Evolutionary conservation across 2,329 filamentous ascomycete species (phyloP).

Genomic region (Aspergillus flavus): DNA sequence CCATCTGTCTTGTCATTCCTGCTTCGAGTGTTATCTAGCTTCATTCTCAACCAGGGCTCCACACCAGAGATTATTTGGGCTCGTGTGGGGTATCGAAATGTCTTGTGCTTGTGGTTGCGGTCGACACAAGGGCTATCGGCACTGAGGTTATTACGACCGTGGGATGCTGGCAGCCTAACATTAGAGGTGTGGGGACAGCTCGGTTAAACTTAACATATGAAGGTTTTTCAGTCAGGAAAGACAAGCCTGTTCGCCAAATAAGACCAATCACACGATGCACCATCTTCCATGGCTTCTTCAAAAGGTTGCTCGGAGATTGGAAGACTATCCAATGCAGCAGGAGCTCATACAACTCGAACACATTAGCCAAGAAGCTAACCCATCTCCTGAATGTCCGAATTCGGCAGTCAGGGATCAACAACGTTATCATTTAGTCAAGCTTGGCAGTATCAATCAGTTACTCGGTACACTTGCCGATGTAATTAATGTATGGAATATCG

Average conservation of each 20-base stretch:
- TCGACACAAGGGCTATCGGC: no score
- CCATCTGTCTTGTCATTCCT: neutral
- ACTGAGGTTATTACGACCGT: neutral
- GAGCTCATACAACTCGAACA: neutral
- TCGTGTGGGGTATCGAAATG: neutral
- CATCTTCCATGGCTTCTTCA: neutral
- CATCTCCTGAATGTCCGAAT: no score
- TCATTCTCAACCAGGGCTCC: neutral
- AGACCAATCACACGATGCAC: neutral
- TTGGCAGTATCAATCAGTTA: neutral
- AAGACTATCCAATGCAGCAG: neutral
- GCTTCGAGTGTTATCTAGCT: neutral
- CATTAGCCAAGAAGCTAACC: neutral
- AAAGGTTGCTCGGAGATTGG: neutral
- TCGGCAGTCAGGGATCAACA: neutral
- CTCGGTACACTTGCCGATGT: neutral
- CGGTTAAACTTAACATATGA: neutral
- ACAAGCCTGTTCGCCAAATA: neutral
- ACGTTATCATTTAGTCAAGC: no score
- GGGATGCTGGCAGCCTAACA: neutral
- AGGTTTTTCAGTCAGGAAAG: neutral
- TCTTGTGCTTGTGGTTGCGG: neutral
- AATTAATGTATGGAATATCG: no score
- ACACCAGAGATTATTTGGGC: neutral
- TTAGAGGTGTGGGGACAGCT: neutral